Evolutionary conservation across 306 rosid genomes (phyloP), one percentile per base, ranked within the genome.

Genomic region (Geum urbanum): DNA sequence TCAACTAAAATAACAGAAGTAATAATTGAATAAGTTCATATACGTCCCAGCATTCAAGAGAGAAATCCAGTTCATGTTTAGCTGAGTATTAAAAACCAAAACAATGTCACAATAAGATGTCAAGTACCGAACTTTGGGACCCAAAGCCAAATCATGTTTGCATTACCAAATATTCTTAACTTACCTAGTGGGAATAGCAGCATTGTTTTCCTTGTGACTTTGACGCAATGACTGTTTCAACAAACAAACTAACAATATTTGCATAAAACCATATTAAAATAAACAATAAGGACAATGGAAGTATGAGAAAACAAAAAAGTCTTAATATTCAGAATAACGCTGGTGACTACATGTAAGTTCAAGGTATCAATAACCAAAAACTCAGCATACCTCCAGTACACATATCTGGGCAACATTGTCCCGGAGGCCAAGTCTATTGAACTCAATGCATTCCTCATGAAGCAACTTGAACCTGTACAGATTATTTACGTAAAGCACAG

Each of bases 361-460:
- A 51, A 56, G 54, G 70, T 20, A 74, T 13, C 32, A 47, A 63
- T 74, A 57, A 50, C 45, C 52, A 22, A 45, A 66, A 72, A 57
- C 47, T 40, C 51, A 32, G 75, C 6, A 32, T 85, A 91, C 99
- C 97, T 94, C 92, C 48, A 94, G 80, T 69, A 94, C 92, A 80
- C 97, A 88, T 82, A 94, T 83, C 80, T 94, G 95, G 51, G 92
- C 95, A 24, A 94, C 95, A 83, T 94, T 94, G 79, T 91, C 96
- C 76, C 99, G 86, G 37, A 94, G 97, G 75, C 99, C 97, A 79
- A 94, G 83, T 78, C 84, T 87, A 84, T 76, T 85, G 82, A 84
- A 94, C 80, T 91, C 97, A 40, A 94, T 85, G 85, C 58, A 72
- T 80, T 91, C 96, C 81, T 94, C 97, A 75, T 87, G 82, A 63